phyloP scores from a whole-genome alignment of 2,329 filamentous ascomycete species.

The Stemphylium vesicarium region DNA sequence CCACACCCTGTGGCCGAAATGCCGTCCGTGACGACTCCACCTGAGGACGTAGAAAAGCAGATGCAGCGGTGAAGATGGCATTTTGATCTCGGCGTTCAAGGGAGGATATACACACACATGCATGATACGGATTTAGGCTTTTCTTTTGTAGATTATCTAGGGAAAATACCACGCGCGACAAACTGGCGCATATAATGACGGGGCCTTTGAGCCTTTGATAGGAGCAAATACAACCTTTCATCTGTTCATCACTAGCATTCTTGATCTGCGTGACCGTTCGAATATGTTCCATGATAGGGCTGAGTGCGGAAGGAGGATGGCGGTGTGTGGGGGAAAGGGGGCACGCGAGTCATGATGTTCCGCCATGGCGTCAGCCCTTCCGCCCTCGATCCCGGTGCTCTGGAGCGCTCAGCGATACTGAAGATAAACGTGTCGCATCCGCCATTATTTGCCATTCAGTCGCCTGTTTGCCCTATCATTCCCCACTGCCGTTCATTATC shows the following conservation, averaged over 20 bases:
- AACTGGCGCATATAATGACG: neutral
- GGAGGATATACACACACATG: neutral
- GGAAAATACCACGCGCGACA: neutral
- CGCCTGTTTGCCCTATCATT: neutral
- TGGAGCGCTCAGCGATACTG: conserved; percentile 12
- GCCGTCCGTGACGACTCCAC: conserved; percentile 28
- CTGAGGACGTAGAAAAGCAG: conserved; percentile 31
- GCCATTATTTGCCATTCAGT: conserved; percentile 4
- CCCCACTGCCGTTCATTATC: neutral
- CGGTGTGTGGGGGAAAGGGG: conserved; percentile 2
- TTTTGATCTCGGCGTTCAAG: neutral
- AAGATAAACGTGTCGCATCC: conserved; percentile 21
- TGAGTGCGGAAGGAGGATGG: conserved; percentile 1
- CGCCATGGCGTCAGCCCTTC: conserved; percentile 28
- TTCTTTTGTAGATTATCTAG: neutral
- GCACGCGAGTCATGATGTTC: conserved; percentile 19
- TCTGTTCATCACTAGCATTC: neutral
- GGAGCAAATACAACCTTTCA: neutral
- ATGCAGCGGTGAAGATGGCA: neutral
- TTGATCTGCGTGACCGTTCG: neutral
- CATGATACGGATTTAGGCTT: neutral
- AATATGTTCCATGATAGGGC: neutral
- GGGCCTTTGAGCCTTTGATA: neutral
- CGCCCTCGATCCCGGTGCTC: conserved; percentile 16
- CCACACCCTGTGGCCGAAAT: conserved; percentile 26